Conservation (phyloP, 768 basidiomycete species). For the Lentinula sp. region DNA sequence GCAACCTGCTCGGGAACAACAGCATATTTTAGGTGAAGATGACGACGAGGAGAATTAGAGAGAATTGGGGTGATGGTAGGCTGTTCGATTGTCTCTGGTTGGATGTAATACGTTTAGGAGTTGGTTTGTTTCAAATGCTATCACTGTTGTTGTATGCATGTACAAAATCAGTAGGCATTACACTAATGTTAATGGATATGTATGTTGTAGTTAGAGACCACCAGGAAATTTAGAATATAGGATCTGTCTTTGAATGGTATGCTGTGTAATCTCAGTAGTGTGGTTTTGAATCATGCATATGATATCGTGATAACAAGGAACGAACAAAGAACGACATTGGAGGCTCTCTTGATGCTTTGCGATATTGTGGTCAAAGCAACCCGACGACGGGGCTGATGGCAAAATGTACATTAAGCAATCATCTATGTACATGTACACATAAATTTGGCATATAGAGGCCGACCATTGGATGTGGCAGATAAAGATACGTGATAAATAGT, state of each 20-base stretch:
- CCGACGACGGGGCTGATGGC: too few species aligned
- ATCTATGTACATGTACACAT: not conserved
- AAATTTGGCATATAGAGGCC: not conserved
- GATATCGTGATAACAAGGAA: too few species aligned
- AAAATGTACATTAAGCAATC: not conserved
- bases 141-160: not conserved
- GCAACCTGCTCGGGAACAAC: not conserved
- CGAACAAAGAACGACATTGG: too few species aligned
- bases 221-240: too few species aligned
- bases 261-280: not conserved
- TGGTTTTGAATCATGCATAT: too few species aligned
- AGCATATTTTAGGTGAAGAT: not conserved
- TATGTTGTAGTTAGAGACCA: too few species aligned
- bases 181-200: too few species aligned
- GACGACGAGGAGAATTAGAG: not conserved
- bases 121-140: not conserved
- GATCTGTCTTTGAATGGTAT: not conserved
- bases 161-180: too few species aligned
- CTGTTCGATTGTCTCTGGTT: not conserved
- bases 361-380: too few species aligned
- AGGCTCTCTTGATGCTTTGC: too few species aligned
- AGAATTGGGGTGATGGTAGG: not conserved
- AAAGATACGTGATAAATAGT: not conserved
- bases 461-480: not conserved
- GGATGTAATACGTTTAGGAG: not conserved